Percentiles rank a stretch among this genome's conserved stretches.
Evolutionary conservation across 2,329 filamentous ascomycete genomes (phyloP).

Genomic region (Ophiostoma sp.): DNA sequence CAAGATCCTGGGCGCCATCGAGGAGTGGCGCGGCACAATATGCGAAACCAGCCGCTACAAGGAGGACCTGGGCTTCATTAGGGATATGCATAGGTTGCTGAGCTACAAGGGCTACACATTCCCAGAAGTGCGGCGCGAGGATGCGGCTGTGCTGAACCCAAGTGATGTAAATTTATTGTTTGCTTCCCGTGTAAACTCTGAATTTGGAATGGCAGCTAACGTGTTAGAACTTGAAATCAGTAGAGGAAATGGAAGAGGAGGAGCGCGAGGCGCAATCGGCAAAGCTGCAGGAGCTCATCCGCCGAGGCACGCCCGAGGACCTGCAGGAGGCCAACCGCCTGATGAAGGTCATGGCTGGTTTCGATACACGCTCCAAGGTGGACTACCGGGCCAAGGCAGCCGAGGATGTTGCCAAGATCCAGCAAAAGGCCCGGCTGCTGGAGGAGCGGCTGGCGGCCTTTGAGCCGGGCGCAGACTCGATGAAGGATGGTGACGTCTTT

Average conservation of each 20-base stretch:
- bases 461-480: conserved; percentile 65
- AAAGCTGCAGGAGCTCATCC: conserved; percentile 96
- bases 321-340: conserved; percentile 88
- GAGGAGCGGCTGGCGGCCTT: conserved; percentile 90
- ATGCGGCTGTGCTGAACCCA: conserved; percentile 92
- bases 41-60: conserved; percentile 97
- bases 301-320: conserved; percentile 84
- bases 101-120: conserved; percentile 98
- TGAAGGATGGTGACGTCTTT: conserved; percentile 62
- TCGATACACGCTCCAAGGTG: conserved; percentile 89
- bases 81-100: conserved; percentile 93
- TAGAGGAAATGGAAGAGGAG: conserved; percentile 98
- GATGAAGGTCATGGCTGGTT: conserved; percentile 99
- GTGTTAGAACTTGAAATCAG: conserved; percentile 70
- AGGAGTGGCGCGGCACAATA: conserved; percentile 97
- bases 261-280: conserved; percentile 91
- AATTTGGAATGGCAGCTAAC: conserved; percentile 29
- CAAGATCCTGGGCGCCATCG: conserved; percentile 90
- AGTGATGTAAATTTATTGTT: conserved; percentile 66
- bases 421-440: conserved; percentile 86
- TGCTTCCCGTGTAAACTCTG: conserved; percentile 35
- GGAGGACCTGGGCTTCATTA: conserved; percentile 90
- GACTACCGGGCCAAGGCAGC: conserved; percentile 97
- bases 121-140: conserved; percentile 83
- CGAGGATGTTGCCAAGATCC: conserved; percentile 88